Evolutionary conservation across 1,284 basidiomycete species (phyloP).

Genomic region (Leccinum solheimii): DNA sequence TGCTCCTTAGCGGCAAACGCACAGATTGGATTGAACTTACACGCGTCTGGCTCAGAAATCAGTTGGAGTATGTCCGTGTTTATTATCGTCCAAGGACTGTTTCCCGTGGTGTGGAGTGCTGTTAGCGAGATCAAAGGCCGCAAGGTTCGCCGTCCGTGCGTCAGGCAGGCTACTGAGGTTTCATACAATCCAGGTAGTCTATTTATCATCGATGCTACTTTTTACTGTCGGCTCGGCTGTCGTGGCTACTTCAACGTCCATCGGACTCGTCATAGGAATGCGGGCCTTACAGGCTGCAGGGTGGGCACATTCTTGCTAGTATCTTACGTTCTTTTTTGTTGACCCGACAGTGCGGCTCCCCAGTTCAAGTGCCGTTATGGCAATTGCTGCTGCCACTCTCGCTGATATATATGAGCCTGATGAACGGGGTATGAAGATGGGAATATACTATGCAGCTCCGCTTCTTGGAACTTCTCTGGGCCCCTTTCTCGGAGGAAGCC

Average conservation of each 20-base stretch:
- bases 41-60: conserved; percentile 68
- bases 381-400: conserved; percentile 80
- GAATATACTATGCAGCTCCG: conserved; percentile 71
- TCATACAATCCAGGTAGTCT: conserved; percentile 53
- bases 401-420: conserved; percentile 81
- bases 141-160: conserved; percentile 47
- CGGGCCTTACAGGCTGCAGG: conserved; percentile 67
- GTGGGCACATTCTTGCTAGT: conserved; percentile 31
- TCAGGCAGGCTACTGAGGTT: background rate
- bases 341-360: background rate
- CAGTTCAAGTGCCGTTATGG: conserved; percentile 75
- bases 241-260: conserved; percentile 63
- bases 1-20: conserved; percentile 58
- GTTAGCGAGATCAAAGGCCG: conserved; percentile 81
- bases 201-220: conserved; percentile 61
- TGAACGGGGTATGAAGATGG: conserved; percentile 80
- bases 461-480: conserved; percentile 64
- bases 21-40: conserved; percentile 66
- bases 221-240: conserved; percentile 66
- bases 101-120: conserved; percentile 72
- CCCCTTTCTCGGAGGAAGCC: conserved; percentile 69
- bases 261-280: conserved; percentile 72
- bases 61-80: conserved; percentile 77
- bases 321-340: background rate
- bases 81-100: conserved; percentile 72